Base-by-base conservation (phyloP, 805 yeast species). In the Starmerella scarabaei region DNA sequence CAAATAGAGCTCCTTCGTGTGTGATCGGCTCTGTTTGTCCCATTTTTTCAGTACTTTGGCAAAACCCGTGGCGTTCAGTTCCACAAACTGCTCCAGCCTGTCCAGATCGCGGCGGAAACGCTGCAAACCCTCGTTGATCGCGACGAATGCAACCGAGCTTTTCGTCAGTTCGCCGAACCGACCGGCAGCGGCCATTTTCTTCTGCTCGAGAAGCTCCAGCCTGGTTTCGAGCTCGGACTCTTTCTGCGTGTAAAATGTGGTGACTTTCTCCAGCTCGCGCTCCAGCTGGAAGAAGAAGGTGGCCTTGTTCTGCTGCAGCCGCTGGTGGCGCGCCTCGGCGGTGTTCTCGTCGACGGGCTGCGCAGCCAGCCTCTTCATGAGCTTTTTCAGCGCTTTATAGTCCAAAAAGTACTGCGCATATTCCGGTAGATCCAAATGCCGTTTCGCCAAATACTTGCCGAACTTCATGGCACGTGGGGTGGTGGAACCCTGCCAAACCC, bases 1-100 rank as follows among this genome's bases (percentile, higher is more conserved):
- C 36, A 91, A 68, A 57, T 86, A 91, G 37, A 91, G 67, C 57
- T 91, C 98, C 55, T 86, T 85, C 5, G 95, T 85, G 51, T 83
- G 93, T 3, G 94, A 82, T 54, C 88, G 85, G 18, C 95, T 84
- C 46, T 96, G 68, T 61, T 91, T 91, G 62, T 91, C 98, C 98
- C 98, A 91, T 63, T 91, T 91, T 59, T 91, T 91, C 53, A 91
- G 71, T 21, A 84, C 96, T 62, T 91, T 91, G 18, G 93, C 77
- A 60, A 91, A 91, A 12, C 98, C 98, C 0, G 94, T 83, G 54
- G 86, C 95, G 57, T 91, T 91, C 43, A 91, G 68, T 59, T 86
- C 96, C 30, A 91, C 84, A 61, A 82, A 91, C 59, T 88, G 96
- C 56, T 91, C 94, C 21, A 91, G 66, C 43, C 93, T 70, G 47